Conservation (phyloP, 768 basidiomycete genomes). For the Leucosporidium creatinivorum region DNA sequence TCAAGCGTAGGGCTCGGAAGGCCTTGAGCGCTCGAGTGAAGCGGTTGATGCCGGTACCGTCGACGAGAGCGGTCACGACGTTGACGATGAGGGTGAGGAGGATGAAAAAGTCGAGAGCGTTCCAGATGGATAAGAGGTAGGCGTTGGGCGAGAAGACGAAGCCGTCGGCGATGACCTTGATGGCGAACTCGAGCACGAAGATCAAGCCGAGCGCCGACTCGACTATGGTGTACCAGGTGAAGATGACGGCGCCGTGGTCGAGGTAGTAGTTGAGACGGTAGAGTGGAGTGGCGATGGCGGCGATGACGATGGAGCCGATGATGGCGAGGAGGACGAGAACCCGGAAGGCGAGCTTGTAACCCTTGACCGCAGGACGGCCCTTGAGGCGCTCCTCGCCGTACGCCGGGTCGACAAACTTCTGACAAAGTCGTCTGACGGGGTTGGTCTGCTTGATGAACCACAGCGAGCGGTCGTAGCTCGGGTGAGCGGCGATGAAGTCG, state of each 20-base stretch:
- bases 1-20: conserved; percentile 75
- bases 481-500: conserved; percentile 81
- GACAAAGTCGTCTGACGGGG: conserved; percentile 63
- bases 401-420: conserved; percentile 72
- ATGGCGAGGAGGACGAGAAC: conserved; percentile 65
- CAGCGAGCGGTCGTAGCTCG: conserved; percentile 80
- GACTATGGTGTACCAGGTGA: conserved; percentile 79
- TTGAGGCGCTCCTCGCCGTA: conserved; percentile 72
- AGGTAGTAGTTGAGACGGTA: conserved; percentile 69
- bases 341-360: conserved; percentile 66
- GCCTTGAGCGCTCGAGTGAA: conserved; percentile 74
- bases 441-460: conserved; percentile 83
- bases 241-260: conserved; percentile 52
- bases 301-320: conserved; percentile 70
- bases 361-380: conserved; percentile 61
- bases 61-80: conserved; percentile 20
- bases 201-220: conserved; percentile 64
- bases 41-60: conserved; percentile 48
- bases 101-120: conserved; percentile 78
- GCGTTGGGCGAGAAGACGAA: conserved; percentile 85
- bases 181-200: conserved; percentile 60
- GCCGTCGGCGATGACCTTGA: conserved; percentile 90
- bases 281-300: conserved; percentile 71
- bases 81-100: conserved; percentile 50
- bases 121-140: conserved; percentile 87